phyloP scores from a whole-genome alignment of 1,284 basidiomycete genomes.

The Ustilago vetiveriae region DNA sequence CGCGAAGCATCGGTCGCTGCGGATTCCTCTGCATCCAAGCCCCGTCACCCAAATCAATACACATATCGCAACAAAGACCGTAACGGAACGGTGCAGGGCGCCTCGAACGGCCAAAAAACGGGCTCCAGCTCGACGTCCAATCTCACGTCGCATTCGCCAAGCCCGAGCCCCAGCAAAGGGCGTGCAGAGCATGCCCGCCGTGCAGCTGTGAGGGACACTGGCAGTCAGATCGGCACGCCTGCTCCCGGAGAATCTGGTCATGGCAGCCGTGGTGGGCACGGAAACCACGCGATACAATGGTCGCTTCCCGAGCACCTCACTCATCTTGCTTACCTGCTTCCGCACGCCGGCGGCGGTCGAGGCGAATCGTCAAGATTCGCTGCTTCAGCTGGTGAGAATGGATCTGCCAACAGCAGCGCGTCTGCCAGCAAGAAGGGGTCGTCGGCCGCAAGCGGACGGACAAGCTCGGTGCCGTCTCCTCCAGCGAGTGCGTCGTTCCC shows the following conservation, averaged over 20 bases:
- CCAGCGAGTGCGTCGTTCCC: slow-evolving; percentile 74
- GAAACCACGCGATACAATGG: slow-evolving; percentile 82
- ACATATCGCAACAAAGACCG: slow-evolving; percentile 71
- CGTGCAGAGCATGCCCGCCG: slow-evolving; percentile 37
- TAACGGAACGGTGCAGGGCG: slow-evolving; percentile 11
- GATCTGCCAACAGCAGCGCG: slow-evolving; percentile 4
- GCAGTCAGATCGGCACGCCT: slow-evolving; percentile 53
- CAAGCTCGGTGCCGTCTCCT: slow-evolving; percentile 26
- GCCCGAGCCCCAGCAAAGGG: slow-evolving; percentile 56
- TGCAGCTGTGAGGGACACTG: slow-evolving; percentile 33
- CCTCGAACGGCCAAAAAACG: slow-evolving; percentile 27
- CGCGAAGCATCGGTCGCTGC: slow-evolving; percentile 36
- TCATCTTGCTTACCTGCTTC: slow-evolving; percentile 85
- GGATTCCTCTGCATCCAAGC: slow-evolving; percentile 41
- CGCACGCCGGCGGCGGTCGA: slow-evolving; percentile 71
- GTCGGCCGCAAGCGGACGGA: slow-evolving; percentile 14
- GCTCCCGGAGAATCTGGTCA: slow-evolving; percentile 31
- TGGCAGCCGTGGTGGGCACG: slow-evolving; percentile 11
- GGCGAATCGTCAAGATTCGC: background rate
- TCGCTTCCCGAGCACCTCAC: slow-evolving; percentile 91
- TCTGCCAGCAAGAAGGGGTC: slow-evolving; percentile 19
- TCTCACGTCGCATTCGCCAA: slow-evolving; percentile 53
- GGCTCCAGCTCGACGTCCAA: slow-evolving; percentile 42
- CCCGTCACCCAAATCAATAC: slow-evolving; percentile 72
- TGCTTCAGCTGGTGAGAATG: slow-evolving; percentile 9